These are phyloP conservation scores for Apiospora rasikravindrae DNA, from an alignment of 2,329 filamentous ascomycete species.

Conservation along the genomic window DNA sequence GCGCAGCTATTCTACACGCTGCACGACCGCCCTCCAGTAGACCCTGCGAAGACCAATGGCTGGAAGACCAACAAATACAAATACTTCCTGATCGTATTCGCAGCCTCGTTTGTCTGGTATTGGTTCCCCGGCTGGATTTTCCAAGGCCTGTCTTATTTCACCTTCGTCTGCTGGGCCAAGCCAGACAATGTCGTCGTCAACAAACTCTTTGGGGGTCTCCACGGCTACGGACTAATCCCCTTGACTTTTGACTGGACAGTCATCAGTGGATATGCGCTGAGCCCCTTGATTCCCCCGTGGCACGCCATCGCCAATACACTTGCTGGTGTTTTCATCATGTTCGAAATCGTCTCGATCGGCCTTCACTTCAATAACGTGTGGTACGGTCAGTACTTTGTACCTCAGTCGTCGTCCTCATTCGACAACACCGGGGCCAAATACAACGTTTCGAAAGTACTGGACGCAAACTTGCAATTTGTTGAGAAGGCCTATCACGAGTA, in stretches of 20 bases:
- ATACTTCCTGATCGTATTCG: constrained; percentile 50
- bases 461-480: constrained; percentile 54
- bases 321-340: constrained; percentile 38
- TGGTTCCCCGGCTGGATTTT: constrained; percentile 58
- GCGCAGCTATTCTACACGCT: constrained; percentile 53
- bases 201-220: constrained; percentile 53
- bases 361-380: constrained; percentile 33
- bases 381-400: constrained; percentile 27
- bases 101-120: constrained; percentile 54
- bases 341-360: constrained; percentile 40
- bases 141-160: constrained; percentile 53
- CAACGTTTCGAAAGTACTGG: constrained; percentile 57
- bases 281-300: constrained; percentile 18
- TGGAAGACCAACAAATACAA: constrained; percentile 52
- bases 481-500: constrained; percentile 56
- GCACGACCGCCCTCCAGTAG: constrained; percentile 43
- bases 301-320: constrained; percentile 43
- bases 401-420: constrained; percentile 45
- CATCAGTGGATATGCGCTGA: constrained; percentile 27
- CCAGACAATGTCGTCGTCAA: constrained; percentile 53
- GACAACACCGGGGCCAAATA: constrained; percentile 61
- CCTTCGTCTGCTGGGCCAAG: constrained; percentile 53
- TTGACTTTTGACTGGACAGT: constrained; percentile 52
- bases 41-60: constrained; percentile 47
- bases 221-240: constrained; percentile 47